These are phyloP conservation scores for Perkinsela sp. DNA, from an alignment of 208 protist genomes.

Conservation along the genomic window DNA sequence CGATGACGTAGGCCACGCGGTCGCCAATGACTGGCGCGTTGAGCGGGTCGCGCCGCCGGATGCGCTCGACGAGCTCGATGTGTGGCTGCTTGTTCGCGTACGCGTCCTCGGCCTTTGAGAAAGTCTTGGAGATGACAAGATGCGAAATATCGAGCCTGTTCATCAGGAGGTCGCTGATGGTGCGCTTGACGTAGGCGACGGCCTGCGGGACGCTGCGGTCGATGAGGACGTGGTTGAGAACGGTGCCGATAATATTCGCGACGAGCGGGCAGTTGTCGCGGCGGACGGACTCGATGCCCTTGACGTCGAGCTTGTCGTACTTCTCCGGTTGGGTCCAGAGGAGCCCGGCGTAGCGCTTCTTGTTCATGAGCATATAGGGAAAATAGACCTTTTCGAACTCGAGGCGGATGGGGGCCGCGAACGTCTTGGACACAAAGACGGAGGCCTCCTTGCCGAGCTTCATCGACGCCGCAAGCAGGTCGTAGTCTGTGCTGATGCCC, in stretches of 20 bases:
- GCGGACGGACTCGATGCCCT: conserved; percentile 91
- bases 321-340: conserved; percentile 79
- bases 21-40: conserved; percentile 66
- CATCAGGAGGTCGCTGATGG: conserved; percentile 61
- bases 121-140: conserved; percentile 75
- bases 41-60: conserved; percentile 61
- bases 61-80: conserved; percentile 64
- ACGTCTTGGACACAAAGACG: conserved; percentile 48
- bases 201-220: conserved; percentile 11
- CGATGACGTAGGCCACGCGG: conserved; percentile 82
- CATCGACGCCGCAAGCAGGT: conserved; percentile 27
- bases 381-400: conserved; percentile 98
- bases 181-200: conserved; percentile 37
- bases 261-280: conserved; percentile 93
- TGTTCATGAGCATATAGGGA: conserved; percentile 97
- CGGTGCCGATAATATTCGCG: conserved; percentile 30
- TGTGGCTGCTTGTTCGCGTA: conserved; percentile 74
- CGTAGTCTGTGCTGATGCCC: conserved; percentile 23
- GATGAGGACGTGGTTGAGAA: conserved; percentile 52
- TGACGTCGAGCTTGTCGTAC: conserved; percentile 84
- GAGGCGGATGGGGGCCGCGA: conserved; percentile 80
- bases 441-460: conserved; percentile 67
- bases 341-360: conserved; percentile 97
- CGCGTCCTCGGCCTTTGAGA: conserved; percentile 76
- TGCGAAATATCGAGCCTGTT: conserved; percentile 80